A percentile compares a stretch with the other conserved stretches of the same genome.
Conservation (phyloP, 2,329 filamentous ascomycete species). For the Thelonectria discophora region DNA sequence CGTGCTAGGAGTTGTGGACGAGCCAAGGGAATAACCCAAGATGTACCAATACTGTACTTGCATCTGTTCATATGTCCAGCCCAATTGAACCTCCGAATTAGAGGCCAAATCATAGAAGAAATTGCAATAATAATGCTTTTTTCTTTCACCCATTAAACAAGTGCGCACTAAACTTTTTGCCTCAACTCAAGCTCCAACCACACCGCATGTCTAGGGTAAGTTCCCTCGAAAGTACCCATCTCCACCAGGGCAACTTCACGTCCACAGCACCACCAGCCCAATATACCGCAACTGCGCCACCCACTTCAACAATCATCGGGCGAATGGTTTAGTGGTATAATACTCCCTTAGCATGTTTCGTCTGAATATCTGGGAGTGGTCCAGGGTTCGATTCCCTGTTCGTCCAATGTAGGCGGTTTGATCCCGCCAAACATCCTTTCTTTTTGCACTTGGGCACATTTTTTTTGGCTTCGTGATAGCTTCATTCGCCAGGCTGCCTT, state of each 20-base stretch:
- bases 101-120: no score
- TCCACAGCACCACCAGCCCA: background rate
- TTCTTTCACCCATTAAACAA: no score
- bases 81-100: background rate
- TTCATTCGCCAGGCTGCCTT: background rate
- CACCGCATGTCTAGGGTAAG: background rate
- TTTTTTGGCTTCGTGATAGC: background rate
- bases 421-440: constrained; percentile 26
- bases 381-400: constrained; percentile 41
- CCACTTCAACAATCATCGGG: constrained; percentile 21
- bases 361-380: constrained; percentile 34
- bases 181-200: background rate
- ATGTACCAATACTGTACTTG: no score
- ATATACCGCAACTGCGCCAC: constrained; percentile 25
- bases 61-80: no score
- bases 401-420: constrained; percentile 32
- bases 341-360: constrained; percentile 39
- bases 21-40: no score
- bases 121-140: no score
- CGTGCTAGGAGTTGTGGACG: no score
- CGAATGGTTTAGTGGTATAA: constrained; percentile 40
- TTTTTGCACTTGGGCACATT: constrained; percentile 14
- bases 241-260: background rate
- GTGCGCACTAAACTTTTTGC: no score
- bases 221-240: background rate